These are phyloP conservation scores for Solanum neorickii DNA, from an alignment of 257 asterid species.

Conservation along the genomic window DNA sequence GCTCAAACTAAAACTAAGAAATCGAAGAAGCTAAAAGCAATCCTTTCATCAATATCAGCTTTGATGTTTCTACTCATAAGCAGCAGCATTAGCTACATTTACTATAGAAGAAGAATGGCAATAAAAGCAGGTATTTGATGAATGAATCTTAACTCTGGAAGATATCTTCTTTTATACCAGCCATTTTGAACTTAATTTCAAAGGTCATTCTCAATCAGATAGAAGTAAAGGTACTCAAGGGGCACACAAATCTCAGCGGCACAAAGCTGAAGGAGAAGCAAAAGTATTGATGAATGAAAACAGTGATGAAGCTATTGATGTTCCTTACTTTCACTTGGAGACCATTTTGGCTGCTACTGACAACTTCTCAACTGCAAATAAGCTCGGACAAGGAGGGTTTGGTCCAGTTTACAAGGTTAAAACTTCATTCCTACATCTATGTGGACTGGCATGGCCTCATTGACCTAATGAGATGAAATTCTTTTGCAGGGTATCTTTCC, in stretches of 20 bases:
- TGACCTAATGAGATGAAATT: background rate
- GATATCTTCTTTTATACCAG: background rate
- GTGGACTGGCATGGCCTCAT: background rate
- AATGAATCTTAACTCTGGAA: background rate
- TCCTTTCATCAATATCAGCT: background rate
- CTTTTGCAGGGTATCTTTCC: constrained; percentile 2
- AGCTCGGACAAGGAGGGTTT: background rate
- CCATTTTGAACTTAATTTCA: background rate
- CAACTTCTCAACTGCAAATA: background rate
- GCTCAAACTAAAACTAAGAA: background rate
- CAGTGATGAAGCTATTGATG: background rate
- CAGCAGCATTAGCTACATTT: background rate
- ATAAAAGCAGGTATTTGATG: background rate
- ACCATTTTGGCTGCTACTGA: background rate
- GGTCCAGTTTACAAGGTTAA: constrained; percentile 5
- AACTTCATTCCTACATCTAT: too few relatives aligned
- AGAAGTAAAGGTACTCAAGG: background rate
- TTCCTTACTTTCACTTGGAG: background rate
- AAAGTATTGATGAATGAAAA: background rate
- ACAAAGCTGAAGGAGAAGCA: background rate
- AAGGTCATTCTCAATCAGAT: background rate
- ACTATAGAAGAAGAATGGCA: background rate
- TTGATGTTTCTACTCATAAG: background rate
- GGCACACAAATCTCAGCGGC: background rate
- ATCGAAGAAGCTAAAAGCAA: background rate